Conservation (phyloP, 257 asterid genomes). For the Nicotiana knightiana region DNA sequence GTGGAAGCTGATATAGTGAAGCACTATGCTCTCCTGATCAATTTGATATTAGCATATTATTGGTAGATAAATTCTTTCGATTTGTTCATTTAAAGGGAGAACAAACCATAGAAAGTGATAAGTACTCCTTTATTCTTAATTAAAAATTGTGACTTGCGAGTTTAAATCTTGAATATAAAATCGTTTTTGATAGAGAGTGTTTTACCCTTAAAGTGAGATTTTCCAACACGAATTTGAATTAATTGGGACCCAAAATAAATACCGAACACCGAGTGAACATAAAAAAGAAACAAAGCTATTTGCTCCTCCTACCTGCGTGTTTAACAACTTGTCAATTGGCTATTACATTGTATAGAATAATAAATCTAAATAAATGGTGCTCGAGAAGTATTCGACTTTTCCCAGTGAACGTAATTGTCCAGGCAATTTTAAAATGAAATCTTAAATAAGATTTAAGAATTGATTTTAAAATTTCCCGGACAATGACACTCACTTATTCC, state of each 20-base stretch:
- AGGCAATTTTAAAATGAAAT: not conserved
- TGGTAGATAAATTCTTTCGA: not conserved
- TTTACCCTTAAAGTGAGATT: too few relatives aligned
- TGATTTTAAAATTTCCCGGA: not conserved
- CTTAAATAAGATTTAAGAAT: not conserved
- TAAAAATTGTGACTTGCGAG: too few relatives aligned
- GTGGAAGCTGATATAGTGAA: constrained; percentile 51
- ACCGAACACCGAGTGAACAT: too few relatives aligned
- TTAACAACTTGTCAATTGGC: not conserved
- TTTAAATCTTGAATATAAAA: too few relatives aligned
- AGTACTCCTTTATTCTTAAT: too few relatives aligned
- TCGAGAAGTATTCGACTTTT: not conserved
- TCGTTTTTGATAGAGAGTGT: too few relatives aligned
- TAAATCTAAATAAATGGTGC: not conserved
- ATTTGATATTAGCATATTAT: not conserved
- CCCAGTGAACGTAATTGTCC: not conserved
- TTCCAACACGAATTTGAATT: too few relatives aligned
- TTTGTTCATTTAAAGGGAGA: not conserved
- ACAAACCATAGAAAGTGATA: not conserved
- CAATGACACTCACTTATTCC: not conserved
- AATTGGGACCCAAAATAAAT: too few relatives aligned
- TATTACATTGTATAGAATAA: not conserved
- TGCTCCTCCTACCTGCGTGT: not conserved
- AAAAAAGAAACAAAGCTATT: not conserved
- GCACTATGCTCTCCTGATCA: constrained; percentile 32